Conservation (phyloP, 2,329 filamentous ascomycete genomes). For the Aspergillus sp. region DNA sequence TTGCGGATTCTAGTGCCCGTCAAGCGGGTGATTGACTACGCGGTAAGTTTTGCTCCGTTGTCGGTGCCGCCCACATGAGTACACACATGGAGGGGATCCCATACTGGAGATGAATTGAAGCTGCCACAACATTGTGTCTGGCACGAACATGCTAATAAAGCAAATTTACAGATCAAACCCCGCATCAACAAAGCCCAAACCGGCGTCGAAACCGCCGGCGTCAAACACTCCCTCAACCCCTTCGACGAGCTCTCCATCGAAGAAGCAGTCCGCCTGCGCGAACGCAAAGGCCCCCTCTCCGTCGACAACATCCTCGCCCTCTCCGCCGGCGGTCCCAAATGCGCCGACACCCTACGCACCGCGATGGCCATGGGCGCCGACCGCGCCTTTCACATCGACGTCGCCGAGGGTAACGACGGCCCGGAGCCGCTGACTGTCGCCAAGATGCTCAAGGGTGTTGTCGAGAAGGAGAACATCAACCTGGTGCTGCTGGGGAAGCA, state of each 20-base stretch:
- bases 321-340: conserved; percentile 80
- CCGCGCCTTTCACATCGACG: conserved; percentile 79
- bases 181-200: conserved; percentile 67
- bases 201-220: conserved; percentile 81
- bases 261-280: conserved; percentile 89
- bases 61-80: conserved; percentile 7
- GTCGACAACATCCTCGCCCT: conserved; percentile 91
- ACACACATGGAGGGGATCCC: not conserved
- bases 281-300: conserved; percentile 68
- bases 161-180: conserved; percentile 53
- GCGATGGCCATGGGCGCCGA: conserved; percentile 99
- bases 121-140: not conserved
- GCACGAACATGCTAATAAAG: too few relatives aligned
- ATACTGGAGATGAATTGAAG: not conserved
- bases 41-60: conserved; percentile 48
- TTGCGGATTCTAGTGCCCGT: conserved; percentile 72
- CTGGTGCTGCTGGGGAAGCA: conserved; percentile 94
- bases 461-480: conserved; percentile 79
- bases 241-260: conserved; percentile 98
- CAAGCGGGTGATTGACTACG: conserved; percentile 82
- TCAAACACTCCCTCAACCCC: conserved; percentile 98
- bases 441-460: conserved; percentile 76
- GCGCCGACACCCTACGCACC: conserved; percentile 80
- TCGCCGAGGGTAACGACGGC: conserved; percentile 60
- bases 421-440: conserved; percentile 88